Evolutionary conservation across 306 rosid species (phyloP).

Genomic region (Quercus ilex): DNA sequence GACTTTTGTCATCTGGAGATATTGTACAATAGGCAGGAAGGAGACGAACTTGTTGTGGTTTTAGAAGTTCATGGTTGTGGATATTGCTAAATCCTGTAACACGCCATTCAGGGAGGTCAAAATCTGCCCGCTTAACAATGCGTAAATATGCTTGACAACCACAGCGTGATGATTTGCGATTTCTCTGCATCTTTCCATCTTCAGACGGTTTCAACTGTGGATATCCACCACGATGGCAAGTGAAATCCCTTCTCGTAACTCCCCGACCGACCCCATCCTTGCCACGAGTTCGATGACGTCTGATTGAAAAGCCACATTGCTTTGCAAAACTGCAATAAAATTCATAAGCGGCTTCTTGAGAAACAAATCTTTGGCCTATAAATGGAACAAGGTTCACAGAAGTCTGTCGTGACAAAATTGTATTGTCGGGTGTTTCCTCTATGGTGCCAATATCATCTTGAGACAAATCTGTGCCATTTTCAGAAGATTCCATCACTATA

Average conservation of each 20-base stretch:
- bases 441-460: slow-evolving; percentile 68
- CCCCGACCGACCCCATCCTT: slow-evolving; percentile 93
- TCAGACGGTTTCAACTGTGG: slow-evolving; percentile 81
- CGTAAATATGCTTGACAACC: slow-evolving; percentile 89
- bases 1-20: slow-evolving; percentile 81
- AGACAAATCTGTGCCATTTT: slow-evolving; percentile 73
- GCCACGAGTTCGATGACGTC: slow-evolving; percentile 84
- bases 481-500: slow-evolving; percentile 63
- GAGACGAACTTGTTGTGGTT: slow-evolving; percentile 57
- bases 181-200: slow-evolving; percentile 80
- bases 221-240: slow-evolving; percentile 86
- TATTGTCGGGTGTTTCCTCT: slow-evolving; percentile 60
- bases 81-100: slow-evolving; percentile 80
- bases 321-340: slow-evolving; percentile 83
- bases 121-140: slow-evolving; percentile 68
- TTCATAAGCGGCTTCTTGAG: slow-evolving; percentile 90
- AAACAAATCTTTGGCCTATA: slow-evolving; percentile 74
- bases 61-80: slow-evolving; percentile 75
- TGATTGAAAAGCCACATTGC: slow-evolving; percentile 80
- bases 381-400: slow-evolving; percentile 78
- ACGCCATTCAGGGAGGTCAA: slow-evolving; percentile 93
- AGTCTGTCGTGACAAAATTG: slow-evolving; percentile 74
- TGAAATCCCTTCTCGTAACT: slow-evolving; percentile 82
- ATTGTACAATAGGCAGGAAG: slow-evolving; percentile 67
- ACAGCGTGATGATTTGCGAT: slow-evolving; percentile 76